Evolutionary conservation across 1,284 basidiomycete species (phyloP).

Genomic region (Vanrija pseudolonga): DNA sequence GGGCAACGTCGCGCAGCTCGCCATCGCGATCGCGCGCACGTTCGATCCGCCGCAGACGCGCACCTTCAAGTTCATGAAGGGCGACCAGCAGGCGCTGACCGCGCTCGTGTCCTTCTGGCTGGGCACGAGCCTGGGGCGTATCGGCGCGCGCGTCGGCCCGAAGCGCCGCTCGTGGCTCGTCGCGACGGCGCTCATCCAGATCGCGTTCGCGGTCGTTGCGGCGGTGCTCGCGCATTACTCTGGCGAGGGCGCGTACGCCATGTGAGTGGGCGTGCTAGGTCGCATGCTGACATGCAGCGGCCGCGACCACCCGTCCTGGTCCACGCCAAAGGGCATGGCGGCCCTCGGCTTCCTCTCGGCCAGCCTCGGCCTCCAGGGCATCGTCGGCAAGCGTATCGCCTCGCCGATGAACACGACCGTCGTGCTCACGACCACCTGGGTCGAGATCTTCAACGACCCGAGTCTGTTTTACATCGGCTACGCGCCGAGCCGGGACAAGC

Average conservation of each 20-base stretch:
- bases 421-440: slow-evolving; percentile 74
- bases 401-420: slow-evolving; percentile 63
- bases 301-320: slow-evolving; percentile 66
- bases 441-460: slow-evolving; percentile 76
- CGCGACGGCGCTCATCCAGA: slow-evolving; percentile 66
- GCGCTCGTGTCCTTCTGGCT: slow-evolving; percentile 67
- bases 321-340: slow-evolving; percentile 61
- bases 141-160: slow-evolving; percentile 58
- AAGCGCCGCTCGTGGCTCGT: slow-evolving; percentile 72
- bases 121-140: slow-evolving; percentile 47
- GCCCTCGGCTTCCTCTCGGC: slow-evolving; percentile 71
- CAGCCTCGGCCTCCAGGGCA: slow-evolving; percentile 69
- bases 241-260: slow-evolving; percentile 55
- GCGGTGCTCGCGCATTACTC: slow-evolving; percentile 62
- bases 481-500: slow-evolving; percentile 66
- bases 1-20: slow-evolving; percentile 55
- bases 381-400: slow-evolving; percentile 70
- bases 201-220: slow-evolving; percentile 66
- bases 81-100: slow-evolving; percentile 75
- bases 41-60: slow-evolving; percentile 56
- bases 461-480: slow-evolving; percentile 57
- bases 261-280: slow-evolving; percentile 40
- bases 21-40: slow-evolving; percentile 60
- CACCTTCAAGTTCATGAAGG: slow-evolving; percentile 62
- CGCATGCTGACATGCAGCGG: slow-evolving; percentile 19